These are phyloP conservation scores for Medicago ruthenica DNA, from an alignment of 306 rosid genomes.

Conservation along the genomic window DNA sequence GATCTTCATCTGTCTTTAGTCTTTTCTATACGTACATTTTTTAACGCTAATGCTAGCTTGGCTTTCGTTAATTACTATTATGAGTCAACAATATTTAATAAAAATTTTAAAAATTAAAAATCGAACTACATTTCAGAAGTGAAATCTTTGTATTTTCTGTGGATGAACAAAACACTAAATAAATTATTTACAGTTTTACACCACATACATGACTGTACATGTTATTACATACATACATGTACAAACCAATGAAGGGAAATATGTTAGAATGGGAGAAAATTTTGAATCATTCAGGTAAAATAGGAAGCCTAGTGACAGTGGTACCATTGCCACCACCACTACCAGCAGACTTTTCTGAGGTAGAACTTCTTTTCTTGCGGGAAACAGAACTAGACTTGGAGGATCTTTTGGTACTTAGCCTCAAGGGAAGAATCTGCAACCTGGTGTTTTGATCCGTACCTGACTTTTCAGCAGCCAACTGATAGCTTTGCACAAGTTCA, in stretches of 20 bases:
- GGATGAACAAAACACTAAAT: constrained; percentile 14
- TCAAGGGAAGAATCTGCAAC: constrained; percentile 94
- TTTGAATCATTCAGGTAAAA: constrained; percentile 65
- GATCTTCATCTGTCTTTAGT: too few species aligned
- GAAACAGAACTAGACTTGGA: constrained; percentile 53
- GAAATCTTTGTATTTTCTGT: constrained; percentile 45
- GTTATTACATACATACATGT: constrained; percentile 41
- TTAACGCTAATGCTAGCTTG: too few species aligned
- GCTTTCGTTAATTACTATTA: too few species aligned
- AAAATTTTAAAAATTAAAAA: background rate
- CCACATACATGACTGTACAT: constrained; percentile 59
- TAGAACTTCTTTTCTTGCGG: constrained; percentile 48
- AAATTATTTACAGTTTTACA: constrained; percentile 51
- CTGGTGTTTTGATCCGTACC: constrained; percentile 88
- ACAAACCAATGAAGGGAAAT: constrained; percentile 47
- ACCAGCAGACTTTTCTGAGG: constrained; percentile 40
- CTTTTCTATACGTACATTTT: too few species aligned
- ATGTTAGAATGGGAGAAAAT: constrained; percentile 44
- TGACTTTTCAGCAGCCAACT: constrained; percentile 89
- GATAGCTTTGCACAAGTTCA: constrained; percentile 89
- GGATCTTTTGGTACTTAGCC: constrained; percentile 59
- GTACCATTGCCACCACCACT: constrained; percentile 52
- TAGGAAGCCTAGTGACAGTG: constrained; percentile 70
- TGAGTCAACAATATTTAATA: too few species aligned
- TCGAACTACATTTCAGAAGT: constrained; percentile 21